Percentiles rank a stretch among this genome's conserved stretches.
These are phyloP conservation scores for Raffaelea albimanens DNA, from an alignment of 2,329 filamentous ascomycete species.

Conservation along the genomic window DNA sequence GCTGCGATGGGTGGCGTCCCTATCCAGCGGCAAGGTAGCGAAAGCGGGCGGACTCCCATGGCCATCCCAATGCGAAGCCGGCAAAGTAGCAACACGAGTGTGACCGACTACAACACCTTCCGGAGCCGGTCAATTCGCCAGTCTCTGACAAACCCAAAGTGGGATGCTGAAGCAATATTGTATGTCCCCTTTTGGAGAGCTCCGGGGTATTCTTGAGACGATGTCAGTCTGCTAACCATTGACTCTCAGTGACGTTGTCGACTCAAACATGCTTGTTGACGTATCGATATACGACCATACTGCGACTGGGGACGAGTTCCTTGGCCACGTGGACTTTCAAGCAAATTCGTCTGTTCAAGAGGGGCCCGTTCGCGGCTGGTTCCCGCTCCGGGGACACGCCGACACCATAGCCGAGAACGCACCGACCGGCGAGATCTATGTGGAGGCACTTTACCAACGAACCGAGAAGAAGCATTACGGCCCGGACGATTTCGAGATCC, in stretches of 20 bases:
- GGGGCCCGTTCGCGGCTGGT: conserved; percentile 74
- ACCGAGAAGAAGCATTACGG: conserved; percentile 87
- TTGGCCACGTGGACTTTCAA: conserved; percentile 81
- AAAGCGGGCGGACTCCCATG: conserved; percentile 72
- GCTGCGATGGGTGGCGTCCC: conserved; percentile 38
- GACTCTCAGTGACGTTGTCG: conserved; percentile 71
- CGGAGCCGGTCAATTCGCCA: conserved; percentile 47
- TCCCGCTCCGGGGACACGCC: conserved; percentile 63
- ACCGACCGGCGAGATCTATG: conserved; percentile 77
- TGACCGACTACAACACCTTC: conserved; percentile 54
- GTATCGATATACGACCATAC: conserved; percentile 86
- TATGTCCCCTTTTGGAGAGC: conserved; percentile 40
- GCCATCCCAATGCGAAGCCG: conserved; percentile 95
- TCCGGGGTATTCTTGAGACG: not conserved
- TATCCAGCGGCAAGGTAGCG: conserved; percentile 62
- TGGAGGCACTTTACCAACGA: conserved; percentile 78
- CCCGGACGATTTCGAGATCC: conserved; percentile 88
- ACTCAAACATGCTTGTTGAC: conserved; percentile 80
- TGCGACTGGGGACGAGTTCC: conserved; percentile 68
- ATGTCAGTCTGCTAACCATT: not conserved
- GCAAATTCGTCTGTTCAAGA: conserved; percentile 56
- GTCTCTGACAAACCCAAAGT: conserved; percentile 74
- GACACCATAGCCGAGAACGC: conserved; percentile 64
- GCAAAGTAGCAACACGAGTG: conserved; percentile 91
- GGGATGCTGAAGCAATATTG: conserved; percentile 95